phyloP scores from a whole-genome alignment of 148 eudicot genomes.

The Suaeda aralocaspica region DNA sequence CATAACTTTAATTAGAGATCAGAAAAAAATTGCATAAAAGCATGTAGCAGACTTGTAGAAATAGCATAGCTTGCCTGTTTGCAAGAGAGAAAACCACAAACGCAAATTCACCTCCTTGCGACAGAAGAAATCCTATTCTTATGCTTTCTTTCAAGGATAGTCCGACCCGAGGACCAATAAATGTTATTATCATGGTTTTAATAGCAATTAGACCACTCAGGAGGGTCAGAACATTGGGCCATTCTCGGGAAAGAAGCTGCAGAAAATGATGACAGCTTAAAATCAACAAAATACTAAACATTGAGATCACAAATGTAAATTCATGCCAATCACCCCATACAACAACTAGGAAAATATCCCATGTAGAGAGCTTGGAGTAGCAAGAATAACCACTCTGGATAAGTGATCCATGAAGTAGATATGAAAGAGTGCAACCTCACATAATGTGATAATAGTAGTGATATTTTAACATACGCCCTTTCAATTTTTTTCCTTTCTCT shows the following conservation, averaged over 20 bases:
- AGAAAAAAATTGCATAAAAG: not conserved
- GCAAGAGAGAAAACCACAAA: constrained; percentile 96
- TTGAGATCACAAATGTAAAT: not conserved
- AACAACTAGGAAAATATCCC: not conserved
- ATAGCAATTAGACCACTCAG: constrained; percentile 83
- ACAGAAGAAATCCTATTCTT: constrained; percentile 88
- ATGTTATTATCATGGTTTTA: constrained; percentile 85
- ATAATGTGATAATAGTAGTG: too few species aligned
- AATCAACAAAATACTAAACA: not conserved
- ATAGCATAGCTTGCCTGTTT: constrained; percentile 48
- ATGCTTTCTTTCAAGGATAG: constrained; percentile 76
- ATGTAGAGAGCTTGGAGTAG: not conserved
- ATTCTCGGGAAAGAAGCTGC: constrained; percentile 85
- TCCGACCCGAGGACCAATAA: constrained; percentile 98
- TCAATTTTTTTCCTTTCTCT: too few species aligned
- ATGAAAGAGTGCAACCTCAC: too few species aligned
- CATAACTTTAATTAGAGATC: constrained; percentile 15
- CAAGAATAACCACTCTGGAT: not conserved
- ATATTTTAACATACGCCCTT: too few species aligned
- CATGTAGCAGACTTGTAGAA: constrained; percentile 5
- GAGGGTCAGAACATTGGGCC: constrained; percentile 92
- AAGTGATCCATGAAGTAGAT: too few species aligned
- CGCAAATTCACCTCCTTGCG: constrained; percentile 98
- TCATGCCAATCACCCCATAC: not conserved
- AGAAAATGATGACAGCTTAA: constrained; percentile 17